Percentiles rank a stretch among this genome's conserved stretches.
phyloP scores from a whole-genome alignment of 106 monocot species.

The Acorus gramineus region DNA sequence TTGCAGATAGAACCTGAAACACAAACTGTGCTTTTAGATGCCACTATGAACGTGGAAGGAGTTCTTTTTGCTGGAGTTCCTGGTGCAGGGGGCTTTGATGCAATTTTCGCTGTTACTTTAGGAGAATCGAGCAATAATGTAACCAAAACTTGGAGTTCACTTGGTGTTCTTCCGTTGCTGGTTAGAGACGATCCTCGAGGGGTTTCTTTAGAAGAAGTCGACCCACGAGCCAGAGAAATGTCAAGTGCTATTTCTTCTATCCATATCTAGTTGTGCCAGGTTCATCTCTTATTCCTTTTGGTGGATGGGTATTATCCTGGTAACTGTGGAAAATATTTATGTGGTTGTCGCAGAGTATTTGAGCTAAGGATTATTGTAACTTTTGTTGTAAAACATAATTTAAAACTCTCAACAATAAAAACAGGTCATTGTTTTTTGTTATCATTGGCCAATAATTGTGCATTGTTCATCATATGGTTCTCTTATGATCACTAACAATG shows the following conservation, averaged over 20 bases:
- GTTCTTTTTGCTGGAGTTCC: conserved; percentile 88
- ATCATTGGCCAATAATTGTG: no score
- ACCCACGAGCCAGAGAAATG: conserved; percentile 45
- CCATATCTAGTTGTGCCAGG: no score
- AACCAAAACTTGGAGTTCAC: conserved; percentile 41
- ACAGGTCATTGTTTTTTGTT: no score
- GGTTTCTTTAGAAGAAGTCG: conserved; percentile 49
- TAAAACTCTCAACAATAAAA: no score
- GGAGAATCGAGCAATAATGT: conserved; percentile 28
- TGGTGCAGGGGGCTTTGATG: conserved; percentile 96
- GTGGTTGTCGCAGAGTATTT: neutral
- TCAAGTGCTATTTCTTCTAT: conserved; percentile 33
- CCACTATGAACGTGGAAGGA: conserved; percentile 81
- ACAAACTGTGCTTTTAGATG: conserved; percentile 77
- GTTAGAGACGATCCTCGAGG: conserved; percentile 78
- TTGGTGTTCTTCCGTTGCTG: conserved; percentile 62
- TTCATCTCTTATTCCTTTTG: no score
- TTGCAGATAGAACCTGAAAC: conserved; percentile 92
- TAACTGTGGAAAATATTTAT: no score
- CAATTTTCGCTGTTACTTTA: conserved; percentile 53
- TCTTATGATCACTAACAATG: conserved; percentile 42
- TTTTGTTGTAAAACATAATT: no score
- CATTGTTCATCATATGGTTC: neutral
- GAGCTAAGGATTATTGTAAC: neutral
- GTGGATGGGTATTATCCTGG: no score